Conservation (phyloP, 2,329 filamentous ascomycete species). For the Acrodontium crateriforme region DNA sequence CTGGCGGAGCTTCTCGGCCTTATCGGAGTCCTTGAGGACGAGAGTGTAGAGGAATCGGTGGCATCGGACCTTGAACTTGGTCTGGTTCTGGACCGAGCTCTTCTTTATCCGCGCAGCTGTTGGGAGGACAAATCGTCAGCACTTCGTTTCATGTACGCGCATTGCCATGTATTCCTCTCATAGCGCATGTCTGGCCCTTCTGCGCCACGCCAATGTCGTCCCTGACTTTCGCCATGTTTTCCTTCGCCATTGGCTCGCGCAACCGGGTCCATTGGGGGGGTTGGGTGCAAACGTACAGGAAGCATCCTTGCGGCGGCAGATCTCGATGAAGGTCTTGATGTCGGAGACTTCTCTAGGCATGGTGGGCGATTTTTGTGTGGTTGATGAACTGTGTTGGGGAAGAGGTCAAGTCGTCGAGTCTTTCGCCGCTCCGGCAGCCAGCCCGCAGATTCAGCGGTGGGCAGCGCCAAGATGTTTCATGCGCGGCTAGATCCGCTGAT, state of each 20-base stretch:
- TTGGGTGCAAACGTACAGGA: constrained; percentile 62
- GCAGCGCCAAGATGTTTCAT: too few species aligned
- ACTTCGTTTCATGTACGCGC: constrained; percentile 3
- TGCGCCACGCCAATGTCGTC: constrained; percentile 1
- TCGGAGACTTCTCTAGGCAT: constrained; percentile 98
- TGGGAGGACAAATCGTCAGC: constrained; percentile 5
- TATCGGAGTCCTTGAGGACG: constrained; percentile 94
- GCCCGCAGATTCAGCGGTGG: too few species aligned
- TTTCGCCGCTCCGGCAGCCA: too few species aligned
- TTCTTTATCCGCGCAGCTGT: constrained; percentile 55
- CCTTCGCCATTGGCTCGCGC: constrained; percentile 1
- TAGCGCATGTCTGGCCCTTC: too few species aligned
- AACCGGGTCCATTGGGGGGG: neutral
- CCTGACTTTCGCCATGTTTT: too few species aligned
- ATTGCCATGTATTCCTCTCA: too few species aligned
- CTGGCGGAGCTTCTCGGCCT: constrained; percentile 99
- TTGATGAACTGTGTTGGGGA: constrained; percentile 5
- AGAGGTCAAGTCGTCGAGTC: constrained; percentile 1
- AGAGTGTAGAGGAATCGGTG: constrained; percentile 85
- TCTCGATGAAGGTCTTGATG: constrained; percentile 99
- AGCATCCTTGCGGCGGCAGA: constrained; percentile 98
- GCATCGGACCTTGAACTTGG: constrained; percentile 99
- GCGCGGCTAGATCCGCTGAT: too few species aligned
- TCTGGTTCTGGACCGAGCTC: constrained; percentile 70
- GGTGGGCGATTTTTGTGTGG: constrained; percentile 38